phyloP scores from a whole-genome alignment of 371 early-diverging fungal genomes.

The Mucor irregularis region DNA sequence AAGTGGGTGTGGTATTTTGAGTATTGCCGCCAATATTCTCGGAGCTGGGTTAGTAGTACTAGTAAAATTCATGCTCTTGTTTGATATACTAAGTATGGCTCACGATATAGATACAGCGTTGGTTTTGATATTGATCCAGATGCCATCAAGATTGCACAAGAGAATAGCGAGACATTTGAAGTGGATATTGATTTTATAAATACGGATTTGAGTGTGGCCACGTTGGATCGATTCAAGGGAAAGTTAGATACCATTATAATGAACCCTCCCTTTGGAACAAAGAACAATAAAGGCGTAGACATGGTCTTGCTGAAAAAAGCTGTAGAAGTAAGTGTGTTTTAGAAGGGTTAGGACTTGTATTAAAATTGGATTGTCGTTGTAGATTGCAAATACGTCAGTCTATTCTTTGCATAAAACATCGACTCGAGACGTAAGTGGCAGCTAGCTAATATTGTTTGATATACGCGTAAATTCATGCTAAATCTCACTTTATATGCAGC shows the following conservation, averaged over 20 bases:
- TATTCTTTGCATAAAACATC: slow-evolving; percentile 86
- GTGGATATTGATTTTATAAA: slow-evolving; percentile 63
- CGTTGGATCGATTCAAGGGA: slow-evolving; percentile 44
- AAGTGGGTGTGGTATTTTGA: slow-evolving; percentile 81
- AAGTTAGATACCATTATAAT: slow-evolving; percentile 78
- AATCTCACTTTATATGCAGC: slow-evolving; percentile 27
- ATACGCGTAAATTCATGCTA: background rate
- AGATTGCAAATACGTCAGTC: slow-evolving; percentile 59
- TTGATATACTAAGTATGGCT: no score
- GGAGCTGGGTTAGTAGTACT: slow-evolving; percentile 52
- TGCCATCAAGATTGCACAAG: slow-evolving; percentile 73
- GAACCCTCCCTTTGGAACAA: slow-evolving; percentile 90
- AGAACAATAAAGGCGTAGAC: slow-evolving; percentile 74
- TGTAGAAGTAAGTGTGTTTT: slow-evolving; percentile 49
- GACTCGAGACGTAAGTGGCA: slow-evolving; percentile 61
- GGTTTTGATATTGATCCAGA: slow-evolving; percentile 84
- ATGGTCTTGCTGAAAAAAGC: slow-evolving; percentile 76
- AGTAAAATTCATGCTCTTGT: background rate
- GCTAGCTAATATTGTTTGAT: background rate
- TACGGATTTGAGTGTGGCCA: slow-evolving; percentile 42
- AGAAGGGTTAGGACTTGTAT: background rate
- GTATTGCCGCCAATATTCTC: slow-evolving; percentile 61
- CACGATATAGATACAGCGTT: slow-evolving; percentile 54
- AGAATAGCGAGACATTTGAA: slow-evolving; percentile 72
- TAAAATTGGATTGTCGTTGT: slow-evolving; percentile 1